phyloP scores from a whole-genome alignment of 2,329 filamentous ascomycete genomes.

The Elsinoe batatas region DNA sequence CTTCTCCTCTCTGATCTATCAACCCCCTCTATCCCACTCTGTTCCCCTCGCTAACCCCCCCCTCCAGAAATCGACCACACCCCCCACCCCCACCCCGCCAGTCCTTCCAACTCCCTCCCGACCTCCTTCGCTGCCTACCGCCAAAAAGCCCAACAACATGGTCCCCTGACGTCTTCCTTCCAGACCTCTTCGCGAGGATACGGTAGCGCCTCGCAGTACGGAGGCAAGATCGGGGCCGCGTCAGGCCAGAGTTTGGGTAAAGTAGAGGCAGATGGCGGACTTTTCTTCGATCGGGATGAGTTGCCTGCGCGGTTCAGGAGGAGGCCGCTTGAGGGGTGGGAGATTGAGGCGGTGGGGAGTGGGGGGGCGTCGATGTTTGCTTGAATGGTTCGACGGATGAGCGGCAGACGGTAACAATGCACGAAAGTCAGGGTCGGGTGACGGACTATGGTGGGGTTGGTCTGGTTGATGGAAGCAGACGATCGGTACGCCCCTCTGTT shows the following conservation, averaged over 20 bases:
- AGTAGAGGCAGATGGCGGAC: slow-evolving; percentile 58
- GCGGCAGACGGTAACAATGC: too few species aligned
- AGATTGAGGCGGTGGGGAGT: slow-evolving; percentile 94
- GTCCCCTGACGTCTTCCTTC: slow-evolving; percentile 44
- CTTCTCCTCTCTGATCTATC: slow-evolving; percentile 14
- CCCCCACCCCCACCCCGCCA: slow-evolving; percentile 62
- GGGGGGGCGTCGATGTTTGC: slow-evolving; percentile 65
- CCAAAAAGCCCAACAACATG: slow-evolving; percentile 67
- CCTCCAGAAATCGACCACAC: slow-evolving; percentile 61
- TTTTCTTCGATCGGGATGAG: slow-evolving; percentile 82
- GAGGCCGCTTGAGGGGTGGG: slow-evolving; percentile 60
- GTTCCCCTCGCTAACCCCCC: slow-evolving; percentile 15
- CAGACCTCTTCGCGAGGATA: slow-evolving; percentile 16
- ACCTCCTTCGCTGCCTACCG: slow-evolving; percentile 66
- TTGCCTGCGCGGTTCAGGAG: slow-evolving; percentile 77
- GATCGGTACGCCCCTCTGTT: too few species aligned
- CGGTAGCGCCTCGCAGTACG: slow-evolving; percentile 21
- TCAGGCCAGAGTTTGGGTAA: slow-evolving; percentile 63
- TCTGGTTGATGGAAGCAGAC: too few species aligned
- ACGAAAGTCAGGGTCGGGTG: too few species aligned
- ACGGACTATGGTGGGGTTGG: too few species aligned
- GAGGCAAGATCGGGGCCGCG: slow-evolving; percentile 45
- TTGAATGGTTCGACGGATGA: too few species aligned
- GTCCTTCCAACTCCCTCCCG: slow-evolving; percentile 56
- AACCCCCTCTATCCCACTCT: slow-evolving; percentile 5